Evolutionary conservation across 1,284 basidiomycete species (phyloP).

Genomic region (Pyrrhoderma noxium): DNA sequence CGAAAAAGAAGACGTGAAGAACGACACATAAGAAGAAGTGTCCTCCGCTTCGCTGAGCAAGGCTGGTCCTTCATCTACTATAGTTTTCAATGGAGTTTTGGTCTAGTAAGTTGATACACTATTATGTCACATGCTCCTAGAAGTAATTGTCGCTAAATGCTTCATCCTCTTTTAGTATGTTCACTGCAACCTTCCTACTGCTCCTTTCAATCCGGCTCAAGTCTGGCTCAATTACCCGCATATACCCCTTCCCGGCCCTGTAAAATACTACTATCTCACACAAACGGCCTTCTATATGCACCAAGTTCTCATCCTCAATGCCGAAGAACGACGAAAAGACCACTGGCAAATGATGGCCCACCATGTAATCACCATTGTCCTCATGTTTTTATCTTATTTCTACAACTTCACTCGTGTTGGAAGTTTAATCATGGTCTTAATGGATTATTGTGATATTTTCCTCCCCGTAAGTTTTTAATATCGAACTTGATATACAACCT

Average conservation of each 20-base stretch:
- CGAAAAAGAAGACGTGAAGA: constrained; percentile 32
- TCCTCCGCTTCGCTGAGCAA: constrained; percentile 90
- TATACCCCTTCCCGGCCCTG: constrained; percentile 62
- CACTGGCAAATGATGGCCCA: constrained; percentile 95
- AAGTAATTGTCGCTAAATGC: constrained; percentile 9
- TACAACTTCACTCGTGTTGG: constrained; percentile 86
- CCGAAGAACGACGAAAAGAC: constrained; percentile 90
- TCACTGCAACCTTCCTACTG: constrained; percentile 65
- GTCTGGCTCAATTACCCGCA: constrained; percentile 85
- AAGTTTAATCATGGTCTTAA: constrained; percentile 80
- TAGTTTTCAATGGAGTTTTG: constrained; percentile 64
- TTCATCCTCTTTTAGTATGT: constrained; percentile 53
- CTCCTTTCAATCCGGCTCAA: constrained; percentile 55
- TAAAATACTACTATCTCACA: constrained; percentile 89
- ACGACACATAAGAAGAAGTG: constrained; percentile 57
- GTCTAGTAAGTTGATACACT: constrained; percentile 61
- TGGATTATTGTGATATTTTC: constrained; percentile 92
- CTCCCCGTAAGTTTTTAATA: constrained; percentile 69
- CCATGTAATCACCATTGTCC: constrained; percentile 82
- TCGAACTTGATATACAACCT: too few relatives aligned
- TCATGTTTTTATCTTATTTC: constrained; percentile 75
- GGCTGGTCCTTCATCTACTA: constrained; percentile 88
- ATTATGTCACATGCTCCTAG: constrained; percentile 16
- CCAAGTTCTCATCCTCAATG: constrained; percentile 86
- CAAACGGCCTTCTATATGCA: constrained; percentile 94